Percentiles rank a stretch among this genome's conserved stretches.
Evolutionary conservation across 2,329 filamentous ascomycete species (phyloP).

Genomic region (Fusarium succisae): DNA sequence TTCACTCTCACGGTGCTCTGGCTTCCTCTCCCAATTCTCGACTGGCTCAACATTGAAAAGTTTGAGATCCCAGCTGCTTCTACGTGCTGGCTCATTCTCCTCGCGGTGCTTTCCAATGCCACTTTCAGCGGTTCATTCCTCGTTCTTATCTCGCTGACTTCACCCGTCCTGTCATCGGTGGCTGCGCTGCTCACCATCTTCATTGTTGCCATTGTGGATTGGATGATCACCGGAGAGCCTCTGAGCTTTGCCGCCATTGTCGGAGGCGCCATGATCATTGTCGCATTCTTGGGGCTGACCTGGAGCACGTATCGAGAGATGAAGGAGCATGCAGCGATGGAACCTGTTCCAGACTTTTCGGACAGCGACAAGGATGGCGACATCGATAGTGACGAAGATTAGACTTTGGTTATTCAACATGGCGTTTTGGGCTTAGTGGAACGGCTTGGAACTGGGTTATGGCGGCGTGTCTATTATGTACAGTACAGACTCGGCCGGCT

Average conservation of each 20-base stretch:
- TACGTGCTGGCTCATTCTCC: conserved; percentile 80
- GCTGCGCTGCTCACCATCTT: conserved; percentile 96
- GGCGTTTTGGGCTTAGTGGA: background rate
- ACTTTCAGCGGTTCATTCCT: conserved; percentile 93
- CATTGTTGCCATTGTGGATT: conserved; percentile 91
- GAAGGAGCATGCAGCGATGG: conserved; percentile 79
- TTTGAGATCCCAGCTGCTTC: conserved; percentile 84
- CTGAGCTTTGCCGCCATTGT: conserved; percentile 78
- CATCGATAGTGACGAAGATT: conserved; percentile 46
- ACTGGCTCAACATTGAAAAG: conserved; percentile 78
- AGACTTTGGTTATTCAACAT: conserved; percentile 1
- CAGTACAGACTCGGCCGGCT: conserved; percentile 11
- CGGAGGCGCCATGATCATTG: conserved; percentile 88
- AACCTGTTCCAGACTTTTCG: conserved; percentile 55
- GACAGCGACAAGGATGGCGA: conserved; percentile 60
- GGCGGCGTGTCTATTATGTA: background rate
- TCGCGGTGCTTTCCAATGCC: conserved; percentile 88
- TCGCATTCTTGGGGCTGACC: conserved; percentile 85
- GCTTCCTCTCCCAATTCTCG: conserved; percentile 88
- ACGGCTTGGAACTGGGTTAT: background rate
- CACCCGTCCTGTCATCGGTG: conserved; percentile 90
- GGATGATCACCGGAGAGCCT: conserved; percentile 81
- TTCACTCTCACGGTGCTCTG: conserved; percentile 91
- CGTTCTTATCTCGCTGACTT: conserved; percentile 90
- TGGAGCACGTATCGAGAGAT: conserved; percentile 96